Evolutionary conservation across 345 rosid species (phyloP), one percentile per base, ranked within the genome.

Genomic region (Salix arbutifolia): DNA sequence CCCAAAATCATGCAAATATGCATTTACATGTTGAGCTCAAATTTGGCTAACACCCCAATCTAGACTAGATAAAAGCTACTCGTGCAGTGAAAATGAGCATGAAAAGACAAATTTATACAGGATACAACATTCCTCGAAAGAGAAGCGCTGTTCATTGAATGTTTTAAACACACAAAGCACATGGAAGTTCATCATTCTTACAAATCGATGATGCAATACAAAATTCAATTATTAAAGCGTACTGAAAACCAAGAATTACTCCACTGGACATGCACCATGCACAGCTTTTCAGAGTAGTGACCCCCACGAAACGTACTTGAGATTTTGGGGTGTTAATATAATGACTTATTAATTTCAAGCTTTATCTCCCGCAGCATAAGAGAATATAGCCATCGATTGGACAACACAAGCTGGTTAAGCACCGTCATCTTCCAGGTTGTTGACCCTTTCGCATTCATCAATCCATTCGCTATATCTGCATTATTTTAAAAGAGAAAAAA

Each of bases 391-490:
- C 75, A 40, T 66, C 38, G 60, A 65, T 65, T 50, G 53, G 19
- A n/a, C 21, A 8, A 2, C 25, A 53, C 60, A 19, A 65, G 71
- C 77, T 66, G 44, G 40, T 42, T 74, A 67, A n/a, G 71, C 76
- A 50, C 71, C 77, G 23, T 56, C 81, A 31, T 78, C 80, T 11
- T 78, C 76, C 31, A 66, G 62, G 65, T 8, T 72, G 73, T 78
- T 78, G 46, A 78, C 81, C 73, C 81, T 58, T 23, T 78, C 81
- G 7, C 99, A 96, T 75, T 96, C 99, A 83, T 96, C 99, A 0
- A 94, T 93, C 99, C 99, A 96, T 79, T 96, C 99, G 4, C 99
- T 93, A 69, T 96, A 96, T 71, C 99, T 95, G 88, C 81, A 82
- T 33, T 17, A 17, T 62, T 35, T 35, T 35, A 35, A 35, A 35